phyloP scores from a whole-genome alignment of 2,329 filamentous ascomycete genomes.

The Claviceps digitariae region DNA sequence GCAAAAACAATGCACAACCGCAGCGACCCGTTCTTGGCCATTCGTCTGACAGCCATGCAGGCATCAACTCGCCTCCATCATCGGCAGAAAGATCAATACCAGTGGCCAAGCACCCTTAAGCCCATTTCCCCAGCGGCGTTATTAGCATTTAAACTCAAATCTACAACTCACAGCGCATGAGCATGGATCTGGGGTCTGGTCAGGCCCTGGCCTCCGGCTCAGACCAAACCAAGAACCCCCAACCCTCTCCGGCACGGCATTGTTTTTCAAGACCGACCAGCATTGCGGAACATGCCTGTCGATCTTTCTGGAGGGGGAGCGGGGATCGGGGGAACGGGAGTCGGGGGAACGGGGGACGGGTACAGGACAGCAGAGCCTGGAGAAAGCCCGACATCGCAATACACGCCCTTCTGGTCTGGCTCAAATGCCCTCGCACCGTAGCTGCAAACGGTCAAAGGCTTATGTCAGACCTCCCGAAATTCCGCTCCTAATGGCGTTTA shows the following conservation, averaged over 20 bases:
- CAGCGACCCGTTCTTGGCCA: neutral
- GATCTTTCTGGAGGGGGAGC: neutral
- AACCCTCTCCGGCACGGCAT: neutral
- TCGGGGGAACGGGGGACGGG: neutral
- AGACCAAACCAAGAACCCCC: too few relatives aligned
- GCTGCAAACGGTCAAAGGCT: neutral
- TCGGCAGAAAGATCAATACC: neutral
- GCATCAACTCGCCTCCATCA: neutral
- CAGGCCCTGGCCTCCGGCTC: neutral
- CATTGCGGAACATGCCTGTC: neutral
- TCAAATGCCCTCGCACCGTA: neutral
- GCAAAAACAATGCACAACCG: neutral
- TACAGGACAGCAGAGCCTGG: neutral
- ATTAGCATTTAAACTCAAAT: neutral
- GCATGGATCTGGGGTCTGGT: neutral
- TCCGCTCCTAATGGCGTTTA: neutral
- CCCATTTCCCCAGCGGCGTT: neutral
- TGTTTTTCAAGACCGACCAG: neutral
- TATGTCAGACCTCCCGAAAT: neutral
- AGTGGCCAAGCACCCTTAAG: neutral
- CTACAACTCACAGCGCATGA: neutral
- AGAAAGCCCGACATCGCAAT: neutral
- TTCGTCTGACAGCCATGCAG: neutral
- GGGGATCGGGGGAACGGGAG: neutral
- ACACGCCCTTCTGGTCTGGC: neutral